Conservation (phyloP, 108 stramenopile genomes). For the Asterionellopsis glacialis region DNA sequence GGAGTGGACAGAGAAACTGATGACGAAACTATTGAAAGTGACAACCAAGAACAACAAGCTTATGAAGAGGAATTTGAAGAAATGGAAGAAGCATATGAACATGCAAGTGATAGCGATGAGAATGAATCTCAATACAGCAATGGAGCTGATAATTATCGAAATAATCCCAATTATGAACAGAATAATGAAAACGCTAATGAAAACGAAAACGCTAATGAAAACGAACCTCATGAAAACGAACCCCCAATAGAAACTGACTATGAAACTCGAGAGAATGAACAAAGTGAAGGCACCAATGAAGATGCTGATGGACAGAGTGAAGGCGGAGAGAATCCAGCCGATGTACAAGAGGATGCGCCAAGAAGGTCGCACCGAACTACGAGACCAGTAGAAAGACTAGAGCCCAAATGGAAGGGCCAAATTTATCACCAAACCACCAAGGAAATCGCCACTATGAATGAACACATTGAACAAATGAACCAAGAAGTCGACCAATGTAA, state of each 20-base stretch:
- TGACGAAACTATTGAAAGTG: too few relatives aligned
- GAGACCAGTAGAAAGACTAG: background rate
- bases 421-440: background rate
- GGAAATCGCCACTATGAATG: too few relatives aligned
- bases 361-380: background rate
- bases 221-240: background rate
- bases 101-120: background rate
- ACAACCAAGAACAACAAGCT: background rate
- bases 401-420: background rate
- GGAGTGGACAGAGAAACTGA: conserved; percentile 6
- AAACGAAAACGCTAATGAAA: too few relatives aligned
- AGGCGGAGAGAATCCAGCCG: background rate
- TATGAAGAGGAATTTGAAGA: background rate
- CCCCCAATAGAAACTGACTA: background rate
- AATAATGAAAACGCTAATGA: too few relatives aligned
- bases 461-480: too few relatives aligned
- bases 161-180: too few relatives aligned
- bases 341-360: background rate
- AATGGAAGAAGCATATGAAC: background rate
- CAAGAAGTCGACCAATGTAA: too few relatives aligned
- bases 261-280: conserved; percentile 9
- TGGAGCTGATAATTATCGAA: too few relatives aligned
- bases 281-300: background rate
- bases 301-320: conserved; percentile 8
- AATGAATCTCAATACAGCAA: background rate